Percentiles rank a stretch among this genome's conserved stretches.
phyloP scores from a whole-genome alignment of 2,329 filamentous ascomycete species.

The Ophiostoma fasciatum region DNA sequence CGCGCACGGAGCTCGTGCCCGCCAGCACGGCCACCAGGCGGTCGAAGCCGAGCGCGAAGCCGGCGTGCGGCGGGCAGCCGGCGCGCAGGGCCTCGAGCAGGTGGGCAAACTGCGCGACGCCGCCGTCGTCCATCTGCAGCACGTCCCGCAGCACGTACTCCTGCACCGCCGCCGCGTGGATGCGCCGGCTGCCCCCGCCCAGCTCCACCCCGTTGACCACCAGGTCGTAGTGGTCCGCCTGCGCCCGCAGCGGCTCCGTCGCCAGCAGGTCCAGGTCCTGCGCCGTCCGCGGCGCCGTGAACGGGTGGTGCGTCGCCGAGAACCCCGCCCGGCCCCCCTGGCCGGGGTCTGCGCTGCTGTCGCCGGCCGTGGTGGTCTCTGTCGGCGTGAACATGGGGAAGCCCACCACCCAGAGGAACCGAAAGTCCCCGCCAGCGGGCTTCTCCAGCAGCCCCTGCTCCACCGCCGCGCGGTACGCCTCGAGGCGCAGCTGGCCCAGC shows the following conservation, averaged over 20 bases:
- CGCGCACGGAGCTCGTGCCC: slow-evolving; percentile 61
- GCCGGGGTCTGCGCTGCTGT: slow-evolving; percentile 50
- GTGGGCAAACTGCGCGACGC: slow-evolving; percentile 72
- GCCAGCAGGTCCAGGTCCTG: slow-evolving; percentile 62
- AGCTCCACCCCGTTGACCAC: slow-evolving; percentile 92
- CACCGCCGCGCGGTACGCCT: slow-evolving; percentile 55
- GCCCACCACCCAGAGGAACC: slow-evolving; percentile 72
- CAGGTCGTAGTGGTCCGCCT: slow-evolving; percentile 86
- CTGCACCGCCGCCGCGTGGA: slow-evolving; percentile 72
- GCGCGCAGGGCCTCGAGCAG: slow-evolving; percentile 66
- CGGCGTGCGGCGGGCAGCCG: slow-evolving; percentile 89
- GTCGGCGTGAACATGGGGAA: slow-evolving; percentile 94
- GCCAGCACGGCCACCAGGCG: slow-evolving; percentile 68
- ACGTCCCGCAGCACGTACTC: slow-evolving; percentile 74
- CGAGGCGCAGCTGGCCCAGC: slow-evolving; percentile 57
- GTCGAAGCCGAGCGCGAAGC: slow-evolving; percentile 87
- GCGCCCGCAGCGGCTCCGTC: slow-evolving; percentile 54
- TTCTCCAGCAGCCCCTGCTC: slow-evolving; percentile 37
- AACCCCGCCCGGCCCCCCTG: slow-evolving; percentile 73
- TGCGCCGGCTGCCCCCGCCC: slow-evolving; percentile 83
- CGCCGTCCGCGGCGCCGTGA: slow-evolving; percentile 67
- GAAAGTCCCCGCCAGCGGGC: slow-evolving; percentile 31
- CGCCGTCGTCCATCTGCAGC: slow-evolving; percentile 57
- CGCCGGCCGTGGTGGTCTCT: slow-evolving; percentile 38
- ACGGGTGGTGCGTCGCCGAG: slow-evolving; percentile 84